These are phyloP conservation scores for Paratinospora sagittata DNA, from an alignment of 164 flowering plant genomes.

Conservation along the genomic window DNA sequence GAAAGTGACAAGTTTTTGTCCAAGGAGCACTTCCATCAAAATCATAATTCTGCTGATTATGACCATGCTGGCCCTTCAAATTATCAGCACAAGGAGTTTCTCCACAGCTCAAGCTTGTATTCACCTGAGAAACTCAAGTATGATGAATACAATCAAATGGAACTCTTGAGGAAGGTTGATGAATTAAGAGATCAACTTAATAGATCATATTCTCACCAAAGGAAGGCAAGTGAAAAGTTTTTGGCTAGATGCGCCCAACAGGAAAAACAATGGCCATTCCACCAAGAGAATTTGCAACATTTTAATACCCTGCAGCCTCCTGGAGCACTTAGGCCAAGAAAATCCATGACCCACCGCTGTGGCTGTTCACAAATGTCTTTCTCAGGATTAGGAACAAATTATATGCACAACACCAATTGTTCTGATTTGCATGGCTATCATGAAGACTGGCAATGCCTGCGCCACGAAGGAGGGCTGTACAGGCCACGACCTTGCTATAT, in stretches of 20 bases:
- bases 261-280: conserved; percentile 17
- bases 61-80: conserved; percentile 33
- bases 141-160: conserved; percentile 38
- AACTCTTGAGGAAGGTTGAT: conserved; percentile 48
- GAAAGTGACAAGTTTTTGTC: conserved; percentile 24
- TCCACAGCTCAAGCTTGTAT: conserved; percentile 15
- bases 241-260: conserved; percentile 16
- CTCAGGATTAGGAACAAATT: conserved; percentile 36
- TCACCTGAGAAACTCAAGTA: conserved; percentile 22
- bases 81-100: conserved; percentile 24
- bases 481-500: conserved; percentile 22
- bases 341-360: conserved; percentile 21
- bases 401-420: conserved; percentile 26
- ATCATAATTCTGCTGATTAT: conserved; percentile 17
- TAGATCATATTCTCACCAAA: conserved; percentile 19
- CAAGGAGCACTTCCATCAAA: conserved; percentile 18
- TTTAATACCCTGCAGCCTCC: conserved; percentile 21
- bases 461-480: conserved; percentile 20
- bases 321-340: conserved; percentile 23
- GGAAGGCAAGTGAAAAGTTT: conserved; percentile 21
- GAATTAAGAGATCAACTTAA: conserved; percentile 53
- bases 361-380: conserved; percentile 27
- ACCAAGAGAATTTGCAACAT: conserved; percentile 12
- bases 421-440: conserved; percentile 30
- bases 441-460: conserved; percentile 30